Conservation (phyloP, 2,329 filamentous ascomycete species). For the Colletotrichum caudatum region DNA sequence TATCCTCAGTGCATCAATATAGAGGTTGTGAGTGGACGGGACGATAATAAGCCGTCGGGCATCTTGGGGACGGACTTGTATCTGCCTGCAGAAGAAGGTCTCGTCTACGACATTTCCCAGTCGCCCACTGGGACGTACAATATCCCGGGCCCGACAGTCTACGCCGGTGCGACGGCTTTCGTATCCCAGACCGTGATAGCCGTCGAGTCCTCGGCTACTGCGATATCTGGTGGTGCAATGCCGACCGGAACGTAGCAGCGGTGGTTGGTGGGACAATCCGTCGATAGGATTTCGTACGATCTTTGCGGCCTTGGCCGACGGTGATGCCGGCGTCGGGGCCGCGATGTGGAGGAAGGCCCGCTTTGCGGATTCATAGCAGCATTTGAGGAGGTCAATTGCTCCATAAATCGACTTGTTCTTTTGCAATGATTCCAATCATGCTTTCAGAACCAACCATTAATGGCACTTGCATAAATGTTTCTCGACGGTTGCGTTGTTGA, state of each 20-base stretch:
- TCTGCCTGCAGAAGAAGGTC: conserved; percentile 50
- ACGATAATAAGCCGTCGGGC: conserved; percentile 50
- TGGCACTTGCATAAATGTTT: too few relatives aligned
- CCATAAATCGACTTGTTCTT: neutral
- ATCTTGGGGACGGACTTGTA: conserved; percentile 55
- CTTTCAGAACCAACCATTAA: too few relatives aligned
- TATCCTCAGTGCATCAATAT: conserved; percentile 66
- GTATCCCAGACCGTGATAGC: conserved; percentile 24
- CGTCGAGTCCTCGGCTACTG: conserved; percentile 2
- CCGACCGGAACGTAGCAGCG: neutral
- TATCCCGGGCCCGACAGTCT: conserved; percentile 43
- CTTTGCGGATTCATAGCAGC: neutral
- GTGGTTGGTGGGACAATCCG: too few relatives aligned
- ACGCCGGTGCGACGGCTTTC: conserved; percentile 18
- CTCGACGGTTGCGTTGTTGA: neutral
- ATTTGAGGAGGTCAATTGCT: neutral
- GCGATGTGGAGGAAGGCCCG: neutral
- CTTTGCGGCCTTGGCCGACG: neutral
- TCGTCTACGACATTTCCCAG: conserved; percentile 53
- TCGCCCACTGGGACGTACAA: conserved; percentile 41
- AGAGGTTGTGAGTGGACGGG: conserved; percentile 58
- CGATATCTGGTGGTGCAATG: neutral
- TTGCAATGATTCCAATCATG: neutral
- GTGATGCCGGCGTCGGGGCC: neutral
- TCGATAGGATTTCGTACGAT: neutral